These are phyloP conservation scores for Coemansia sp. DNA, from an alignment of 192 early-diverging fungal genomes.

Conservation along the genomic window DNA sequence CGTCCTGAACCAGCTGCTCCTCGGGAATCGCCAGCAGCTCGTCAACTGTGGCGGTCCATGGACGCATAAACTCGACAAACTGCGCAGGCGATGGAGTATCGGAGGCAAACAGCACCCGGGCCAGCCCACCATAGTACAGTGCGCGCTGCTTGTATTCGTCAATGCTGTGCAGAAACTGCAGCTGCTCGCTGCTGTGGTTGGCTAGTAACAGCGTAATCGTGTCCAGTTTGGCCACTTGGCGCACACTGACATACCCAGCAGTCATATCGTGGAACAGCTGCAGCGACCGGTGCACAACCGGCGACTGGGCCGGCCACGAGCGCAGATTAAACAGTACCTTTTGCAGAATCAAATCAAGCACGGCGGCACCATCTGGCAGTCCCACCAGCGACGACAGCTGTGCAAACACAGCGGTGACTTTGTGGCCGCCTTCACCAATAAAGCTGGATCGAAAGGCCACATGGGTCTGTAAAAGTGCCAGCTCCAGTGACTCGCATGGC, in stretches of 20 bases:
- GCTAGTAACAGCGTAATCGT: constrained; percentile 64
- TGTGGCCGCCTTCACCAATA: constrained; percentile 68
- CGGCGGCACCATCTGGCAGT: constrained; percentile 59
- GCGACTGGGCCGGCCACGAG: constrained; percentile 58
- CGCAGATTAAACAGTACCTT: constrained; percentile 63
- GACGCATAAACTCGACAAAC: constrained; percentile 73
- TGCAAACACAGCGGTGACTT: constrained; percentile 65
- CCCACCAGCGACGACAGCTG: constrained; percentile 66
- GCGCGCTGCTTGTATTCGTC: constrained; percentile 64
- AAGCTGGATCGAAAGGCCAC: constrained; percentile 76
- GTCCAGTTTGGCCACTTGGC: constrained; percentile 76
- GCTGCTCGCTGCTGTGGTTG: constrained; percentile 71
- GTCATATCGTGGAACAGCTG: constrained; percentile 77
- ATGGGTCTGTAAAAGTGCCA: constrained; percentile 80
- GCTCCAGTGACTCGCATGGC: constrained; percentile 67
- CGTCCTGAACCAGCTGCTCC: constrained; percentile 57
- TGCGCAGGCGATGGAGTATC: constrained; percentile 57
- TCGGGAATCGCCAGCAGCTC: constrained; percentile 58
- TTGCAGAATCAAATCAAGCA: constrained; percentile 41
- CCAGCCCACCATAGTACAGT: constrained; percentile 77
- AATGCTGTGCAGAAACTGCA: constrained; percentile 67
- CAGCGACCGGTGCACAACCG: constrained; percentile 64
- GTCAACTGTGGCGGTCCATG: constrained; percentile 61
- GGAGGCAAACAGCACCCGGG: constrained; percentile 72
- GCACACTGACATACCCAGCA: constrained; percentile 72